Evolutionary conservation across 805 yeast genomes (phyloP), one percentile per base, ranked within the genome.

Genomic region (Ogataea saltuana): DNA sequence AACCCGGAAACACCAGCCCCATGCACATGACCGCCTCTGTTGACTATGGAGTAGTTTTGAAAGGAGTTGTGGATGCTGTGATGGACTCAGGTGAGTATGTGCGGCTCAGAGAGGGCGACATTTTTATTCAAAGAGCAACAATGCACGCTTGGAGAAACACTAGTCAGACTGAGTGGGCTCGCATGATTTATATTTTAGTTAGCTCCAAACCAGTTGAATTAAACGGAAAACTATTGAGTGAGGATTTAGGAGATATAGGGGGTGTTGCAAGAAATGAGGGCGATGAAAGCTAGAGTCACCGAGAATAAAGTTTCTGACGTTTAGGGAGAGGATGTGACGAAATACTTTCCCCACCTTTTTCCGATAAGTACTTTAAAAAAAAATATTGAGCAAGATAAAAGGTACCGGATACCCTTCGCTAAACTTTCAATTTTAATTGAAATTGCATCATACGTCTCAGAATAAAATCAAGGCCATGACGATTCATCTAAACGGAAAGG

Each of bases 401-500:
- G n/a, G n/a, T n/a, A n/a, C n/a, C n/a, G n/a, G n/a, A n/a, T n/a
- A n/a, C n/a, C n/a, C n/a, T n/a, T n/a, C n/a, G n/a, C n/a, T n/a
- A n/a, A n/a, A n/a, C n/a, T n/a, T n/a, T n/a, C n/a, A n/a, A n/a
- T n/a, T n/a, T n/a, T n/a, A n/a, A n/a, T n/a, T n/a, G n/a, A n/a
- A n/a, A n/a, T n/a, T n/a, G n/a, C n/a, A n/a, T n/a, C n/a, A n/a
- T n/a, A n/a, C n/a, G n/a, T 22, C 26, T 22, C 18, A 4, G 18
- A 30, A 29, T 11, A 29, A 29, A n/a, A 8, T 17, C 26, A 20
- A 33, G n/a, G 10, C 6, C 6, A 42, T 42, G 45, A 29, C 26
- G 11, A 45, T 55, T 18, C 33, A 46, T 39, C 50, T 59, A 31
- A 48, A 45, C 22, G 63, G 60, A 17, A 64, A 61, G 31, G 45